A percentile compares a stretch with the other conserved stretches of the same genome.
phyloP scores from a whole-genome alignment of 345 rosid genomes.

The Acer saccharum region DNA sequence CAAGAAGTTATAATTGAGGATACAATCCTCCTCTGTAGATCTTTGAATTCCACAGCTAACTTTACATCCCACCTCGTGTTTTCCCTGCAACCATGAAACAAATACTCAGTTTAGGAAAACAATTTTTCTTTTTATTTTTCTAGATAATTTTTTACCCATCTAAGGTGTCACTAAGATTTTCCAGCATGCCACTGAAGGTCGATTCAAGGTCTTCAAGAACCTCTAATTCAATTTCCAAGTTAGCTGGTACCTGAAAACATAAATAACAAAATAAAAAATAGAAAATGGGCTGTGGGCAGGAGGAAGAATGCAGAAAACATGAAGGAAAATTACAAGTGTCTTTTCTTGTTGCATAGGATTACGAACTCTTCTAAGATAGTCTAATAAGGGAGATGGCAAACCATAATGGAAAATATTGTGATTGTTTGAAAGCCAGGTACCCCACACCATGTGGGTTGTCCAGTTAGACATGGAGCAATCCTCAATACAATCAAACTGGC shows the following conservation, averaged over 20 bases:
- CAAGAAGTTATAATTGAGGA: constrained; percentile 79
- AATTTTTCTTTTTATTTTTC: not conserved
- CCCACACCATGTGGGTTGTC: constrained; percentile 88
- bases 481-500: constrained; percentile 36
- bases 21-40: constrained; percentile 58
- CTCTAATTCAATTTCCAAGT: constrained; percentile 62
- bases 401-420: constrained; percentile 73
- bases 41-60: constrained; percentile 57
- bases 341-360: constrained; percentile 11
- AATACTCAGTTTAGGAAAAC: not conserved
- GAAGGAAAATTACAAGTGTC: constrained; percentile 40
- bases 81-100: constrained; percentile 44
- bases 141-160: constrained; percentile 40
- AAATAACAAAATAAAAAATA: constrained; percentile 12
- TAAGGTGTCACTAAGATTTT: constrained; percentile 59
- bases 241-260: constrained; percentile 42
- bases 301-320: constrained; percentile 6
- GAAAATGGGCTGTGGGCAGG: not conserved
- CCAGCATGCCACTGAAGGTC: constrained; percentile 65
- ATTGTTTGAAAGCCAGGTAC: constrained; percentile 83
- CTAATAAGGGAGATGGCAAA: constrained; percentile 74
- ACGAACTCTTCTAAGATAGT: constrained; percentile 59
- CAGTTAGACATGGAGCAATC: constrained; percentile 37
- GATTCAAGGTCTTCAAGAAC: constrained; percentile 60
- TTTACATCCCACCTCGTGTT: constrained; percentile 61